A percentile compares a stretch with the other conserved stretches of the same genome.
Conservation (phyloP, 106 monocot genomes). For the Cymbidium sinense region DNA sequence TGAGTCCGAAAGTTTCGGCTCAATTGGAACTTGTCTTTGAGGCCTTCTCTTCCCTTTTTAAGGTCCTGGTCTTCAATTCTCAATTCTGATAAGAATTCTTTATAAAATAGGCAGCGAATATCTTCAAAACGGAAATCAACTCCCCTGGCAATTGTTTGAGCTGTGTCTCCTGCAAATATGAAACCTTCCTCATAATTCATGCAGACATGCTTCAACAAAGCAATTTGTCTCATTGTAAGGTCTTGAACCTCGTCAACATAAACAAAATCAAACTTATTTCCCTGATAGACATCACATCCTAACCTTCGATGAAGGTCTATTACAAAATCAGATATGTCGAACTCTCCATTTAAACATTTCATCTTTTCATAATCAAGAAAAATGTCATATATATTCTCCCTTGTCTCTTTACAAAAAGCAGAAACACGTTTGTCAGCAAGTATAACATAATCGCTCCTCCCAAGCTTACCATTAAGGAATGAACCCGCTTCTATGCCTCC, state of each 20-base stretch:
- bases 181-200: conserved; percentile 52
- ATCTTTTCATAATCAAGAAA: conserved; percentile 55
- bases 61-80: background rate
- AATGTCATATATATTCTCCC: conserved; percentile 51
- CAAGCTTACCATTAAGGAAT: conserved; percentile 17
- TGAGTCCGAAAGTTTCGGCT: conserved; percentile 64
- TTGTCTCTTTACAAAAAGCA: conserved; percentile 10
- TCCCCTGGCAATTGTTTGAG: conserved; percentile 68
- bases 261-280: conserved; percentile 44
- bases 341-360: conserved; percentile 37
- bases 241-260: conserved; percentile 84
- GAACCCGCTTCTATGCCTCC: conserved; percentile 11
- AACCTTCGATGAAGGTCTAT: conserved; percentile 42
- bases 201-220: conserved; percentile 52
- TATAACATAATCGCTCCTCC: conserved; percentile 26
- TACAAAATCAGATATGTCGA: conserved; percentile 67
- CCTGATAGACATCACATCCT: conserved; percentile 8
- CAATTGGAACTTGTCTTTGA: conserved; percentile 44
- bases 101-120: conserved; percentile 56
- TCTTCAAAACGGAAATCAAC: conserved; percentile 72
- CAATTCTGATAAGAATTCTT: conserved; percentile 19
- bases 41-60: conserved; percentile 6
- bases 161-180: conserved; percentile 74
- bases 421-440: conserved; percentile 44
- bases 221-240: conserved; percentile 54